A percentile compares a stretch with the other conserved stretches of the same genome.
These are phyloP conservation scores for Neonectria ditissima DNA, from an alignment of 2,329 filamentous ascomycete genomes.

Conservation along the genomic window DNA sequence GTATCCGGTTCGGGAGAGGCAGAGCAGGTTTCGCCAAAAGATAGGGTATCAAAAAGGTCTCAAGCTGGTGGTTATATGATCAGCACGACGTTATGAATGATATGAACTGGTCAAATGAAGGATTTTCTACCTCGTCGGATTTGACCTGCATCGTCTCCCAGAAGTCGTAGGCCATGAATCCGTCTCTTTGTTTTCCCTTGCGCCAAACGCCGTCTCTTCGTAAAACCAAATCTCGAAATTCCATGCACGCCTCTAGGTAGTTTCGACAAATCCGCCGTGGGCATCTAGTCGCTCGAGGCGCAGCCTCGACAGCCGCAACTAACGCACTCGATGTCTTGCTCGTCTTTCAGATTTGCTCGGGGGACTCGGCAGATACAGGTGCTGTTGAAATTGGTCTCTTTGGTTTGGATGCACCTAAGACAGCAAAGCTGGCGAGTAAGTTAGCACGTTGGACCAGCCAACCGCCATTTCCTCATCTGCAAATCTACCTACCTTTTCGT, in stretches of 20 bases:
- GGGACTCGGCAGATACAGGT: constrained; percentile 98
- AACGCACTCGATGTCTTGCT: constrained; percentile 91
- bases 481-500: constrained; percentile 82
- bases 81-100: constrained; percentile 49
- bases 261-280: not conserved
- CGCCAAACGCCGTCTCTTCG: constrained; percentile 41
- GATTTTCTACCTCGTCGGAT: constrained; percentile 52
- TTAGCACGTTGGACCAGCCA: constrained; percentile 42
- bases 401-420: constrained; percentile 96
- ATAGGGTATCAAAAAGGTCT: constrained; percentile 44
- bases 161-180: constrained; percentile 18
- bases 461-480: not conserved
- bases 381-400: constrained; percentile 98
- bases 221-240: constrained; percentile 3
- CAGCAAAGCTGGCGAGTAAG: constrained; percentile 78
- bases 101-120: constrained; percentile 48
- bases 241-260: constrained; percentile 1
- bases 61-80: constrained; percentile 46
- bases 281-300: constrained; percentile 79
- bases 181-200: constrained; percentile 31
- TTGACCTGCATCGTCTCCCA: constrained; percentile 24
- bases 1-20: constrained; percentile 72
- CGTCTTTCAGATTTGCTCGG: constrained; percentile 87
- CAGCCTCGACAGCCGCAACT: constrained; percentile 95
- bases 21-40: constrained; percentile 65